Base-by-base conservation (phyloP, 768 basidiomycete species). In the Russula olivacea region DNA sequence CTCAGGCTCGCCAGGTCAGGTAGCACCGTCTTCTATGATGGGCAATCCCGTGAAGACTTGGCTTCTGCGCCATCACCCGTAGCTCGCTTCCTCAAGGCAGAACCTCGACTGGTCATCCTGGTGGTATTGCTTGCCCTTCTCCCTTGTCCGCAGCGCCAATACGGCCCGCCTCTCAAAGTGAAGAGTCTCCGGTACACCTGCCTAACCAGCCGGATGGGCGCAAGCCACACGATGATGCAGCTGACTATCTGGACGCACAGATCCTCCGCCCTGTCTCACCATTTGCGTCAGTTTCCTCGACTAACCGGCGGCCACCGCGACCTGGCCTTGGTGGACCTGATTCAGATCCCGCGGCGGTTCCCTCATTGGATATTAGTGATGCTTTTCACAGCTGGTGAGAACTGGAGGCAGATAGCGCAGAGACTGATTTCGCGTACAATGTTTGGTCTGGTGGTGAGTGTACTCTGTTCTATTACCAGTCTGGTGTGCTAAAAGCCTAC, bases 1-100 rank as follows among this genome's bases (percentile, higher is more conserved):
- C 57, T 79, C 69, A 10, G 71, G 58, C 34, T 69, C 67, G 64
- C 50, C 4, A 65, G 61, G 14, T 83, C 81, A 1, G 85, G 81
- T 4, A 78, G 74, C 32, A 86, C 85, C 0, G 68, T 85, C 2
- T 89, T 84, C 67, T 83, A 83, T 65, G 87, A 88, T 68, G 87
- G 87, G 10, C 77, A 78, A 10, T 68, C 74, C 6, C 30, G 30
- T 30, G 30, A 30, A 4, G 30, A 30, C 30, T 6, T 32, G 32
- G 32, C 9, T 32, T 32, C 9, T 10, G 9, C 9, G 9, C 32
- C 32, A 32, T 68, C 74, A 6, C 70, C 70, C 12, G 58, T 74
- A 17, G 80, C 51, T 77, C 77, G 10, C 80, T 43, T 66, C 32
- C 32, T 32, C 32, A 10, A 9, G 58, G 49, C 57, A 61, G 41